These are phyloP conservation scores for Fusarium sp. DNA, from an alignment of 2,329 filamentous ascomycete species.

Conservation along the genomic window DNA sequence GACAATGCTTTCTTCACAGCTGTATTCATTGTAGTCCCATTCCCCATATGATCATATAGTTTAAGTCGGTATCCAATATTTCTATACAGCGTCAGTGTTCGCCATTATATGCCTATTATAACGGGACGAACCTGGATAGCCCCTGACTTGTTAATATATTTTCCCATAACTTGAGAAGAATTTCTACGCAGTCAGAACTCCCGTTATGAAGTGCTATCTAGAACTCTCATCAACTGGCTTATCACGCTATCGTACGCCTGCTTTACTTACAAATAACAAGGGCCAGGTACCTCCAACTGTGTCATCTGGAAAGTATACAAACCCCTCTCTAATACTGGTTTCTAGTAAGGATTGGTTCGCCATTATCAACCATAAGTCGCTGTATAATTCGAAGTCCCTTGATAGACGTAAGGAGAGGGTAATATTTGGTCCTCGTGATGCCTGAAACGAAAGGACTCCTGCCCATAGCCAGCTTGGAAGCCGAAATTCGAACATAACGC, in stretches of 20 bases:
- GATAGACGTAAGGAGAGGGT: conserved; percentile 2
- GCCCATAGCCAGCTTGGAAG: conserved; percentile 32
- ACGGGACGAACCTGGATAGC: conserved; percentile 7
- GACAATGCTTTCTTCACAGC: not conserved
- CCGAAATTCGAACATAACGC: not conserved
- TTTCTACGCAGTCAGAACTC: fast-evolving
- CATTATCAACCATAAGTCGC: fast-evolving
- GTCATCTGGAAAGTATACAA: conserved; percentile 18
- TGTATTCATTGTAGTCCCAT: fast-evolving
- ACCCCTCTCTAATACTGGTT: fast-evolving
- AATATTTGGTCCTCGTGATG: not conserved
- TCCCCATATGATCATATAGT: fast-evolving
- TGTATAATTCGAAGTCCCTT: fast-evolving
- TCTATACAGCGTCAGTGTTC: not conserved
- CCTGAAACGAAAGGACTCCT: not conserved
- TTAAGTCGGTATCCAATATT: fast-evolving
- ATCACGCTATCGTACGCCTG: fast-evolving
- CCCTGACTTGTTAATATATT: conserved; percentile 24
- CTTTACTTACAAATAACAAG: not conserved
- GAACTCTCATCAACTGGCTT: fast-evolving
- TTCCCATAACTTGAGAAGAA: conserved; percentile 13
- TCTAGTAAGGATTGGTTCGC: fast-evolving
- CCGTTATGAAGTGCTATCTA: fast-evolving
- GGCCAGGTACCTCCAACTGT: fast-evolving
- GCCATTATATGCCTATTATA: fast-evolving